Percentiles rank a stretch among this genome's conserved stretches.
Evolutionary conservation across 441 rosid species (phyloP).

Genomic region (Geranium incanum): DNA sequence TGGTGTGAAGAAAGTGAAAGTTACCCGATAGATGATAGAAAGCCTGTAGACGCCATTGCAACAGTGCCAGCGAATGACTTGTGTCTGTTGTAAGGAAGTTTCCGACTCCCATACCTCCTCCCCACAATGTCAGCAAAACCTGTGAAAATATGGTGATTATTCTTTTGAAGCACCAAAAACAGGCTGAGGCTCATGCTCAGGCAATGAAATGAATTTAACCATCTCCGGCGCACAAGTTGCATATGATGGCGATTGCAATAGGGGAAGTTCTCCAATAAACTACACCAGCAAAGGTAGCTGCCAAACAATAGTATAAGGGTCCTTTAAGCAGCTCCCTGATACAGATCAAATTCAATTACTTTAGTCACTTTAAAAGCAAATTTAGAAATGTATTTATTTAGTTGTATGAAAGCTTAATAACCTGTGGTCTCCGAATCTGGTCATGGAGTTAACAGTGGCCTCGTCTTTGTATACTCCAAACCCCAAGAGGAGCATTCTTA

Average conservation of each 20-base stretch:
- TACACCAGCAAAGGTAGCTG: slow-evolving; percentile 50
- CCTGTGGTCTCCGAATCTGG: slow-evolving; percentile 81
- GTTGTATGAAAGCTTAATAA: slow-evolving; percentile 9
- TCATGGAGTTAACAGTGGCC: slow-evolving; percentile 84
- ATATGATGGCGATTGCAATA: slow-evolving; percentile 52
- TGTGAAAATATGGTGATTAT: slow-evolving; percentile 19
- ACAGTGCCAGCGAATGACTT: slow-evolving; percentile 70
- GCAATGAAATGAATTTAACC: slow-evolving; percentile 28
- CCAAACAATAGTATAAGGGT: slow-evolving; percentile 58
- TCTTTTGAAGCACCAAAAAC: too few species aligned
- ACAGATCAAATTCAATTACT: slow-evolving; percentile 6
- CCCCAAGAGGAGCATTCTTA: slow-evolving; percentile 69
- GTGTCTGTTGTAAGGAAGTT: slow-evolving; percentile 62
- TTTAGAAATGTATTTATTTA: slow-evolving; percentile 9
- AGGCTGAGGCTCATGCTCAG: too few species aligned
- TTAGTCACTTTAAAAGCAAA: too few species aligned
- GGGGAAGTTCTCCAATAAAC: slow-evolving; percentile 78
- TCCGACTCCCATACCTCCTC: slow-evolving; percentile 49
- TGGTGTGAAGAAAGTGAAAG: neutral
- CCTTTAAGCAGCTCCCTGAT: slow-evolving; percentile 79
- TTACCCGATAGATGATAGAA: slow-evolving; percentile 56
- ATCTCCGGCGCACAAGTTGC: slow-evolving; percentile 91
- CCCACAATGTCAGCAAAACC: slow-evolving; percentile 81
- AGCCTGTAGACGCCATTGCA: slow-evolving; percentile 60
- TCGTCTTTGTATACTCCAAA: slow-evolving; percentile 66